phyloP scores from a whole-genome alignment of 768 basidiomycete genomes.

The Fomitopsis serialis region DNA sequence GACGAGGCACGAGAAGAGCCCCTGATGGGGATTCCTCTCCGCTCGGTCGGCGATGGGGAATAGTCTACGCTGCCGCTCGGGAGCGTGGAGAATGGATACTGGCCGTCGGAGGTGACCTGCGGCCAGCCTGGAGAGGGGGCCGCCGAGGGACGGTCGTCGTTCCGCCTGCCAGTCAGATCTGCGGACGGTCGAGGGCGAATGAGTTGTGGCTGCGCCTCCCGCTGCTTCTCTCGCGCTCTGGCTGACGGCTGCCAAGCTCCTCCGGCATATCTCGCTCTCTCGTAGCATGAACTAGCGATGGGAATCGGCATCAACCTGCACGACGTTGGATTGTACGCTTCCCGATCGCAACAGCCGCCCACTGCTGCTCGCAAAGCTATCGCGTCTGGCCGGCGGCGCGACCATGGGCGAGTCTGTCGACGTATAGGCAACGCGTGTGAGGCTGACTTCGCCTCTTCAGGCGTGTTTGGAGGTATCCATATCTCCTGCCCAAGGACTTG shows the following conservation, averaged over 20 bases:
- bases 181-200: too few relatives aligned
- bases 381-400: slow-evolving; percentile 3
- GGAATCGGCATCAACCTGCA: not conserved
- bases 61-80: not conserved
- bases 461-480: slow-evolving; percentile 44
- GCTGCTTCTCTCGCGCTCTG: not conserved
- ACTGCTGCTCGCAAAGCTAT: slow-evolving; percentile 36
- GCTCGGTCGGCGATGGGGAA: not conserved
- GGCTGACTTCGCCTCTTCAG: slow-evolving; percentile 32
- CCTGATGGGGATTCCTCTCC: slow-evolving; percentile 10
- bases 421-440: slow-evolving; percentile 37
- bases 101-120: not conserved
- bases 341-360: slow-evolving; percentile 28
- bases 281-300: not conserved
- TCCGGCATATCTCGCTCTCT: not conserved
- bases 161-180: not conserved
- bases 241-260: not conserved
- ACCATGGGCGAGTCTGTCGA: slow-evolving; percentile 10
- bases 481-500: slow-evolving; percentile 37
- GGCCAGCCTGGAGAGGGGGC: not conserved
- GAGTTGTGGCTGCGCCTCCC: not conserved
- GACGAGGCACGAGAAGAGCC: slow-evolving; percentile 9
- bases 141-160: not conserved
- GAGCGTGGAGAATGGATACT: not conserved
- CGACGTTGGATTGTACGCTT: slow-evolving; percentile 8